phyloP scores from a whole-genome alignment of 1,139 yeast genomes.

The Sugiyamaella novakii region DNA sequence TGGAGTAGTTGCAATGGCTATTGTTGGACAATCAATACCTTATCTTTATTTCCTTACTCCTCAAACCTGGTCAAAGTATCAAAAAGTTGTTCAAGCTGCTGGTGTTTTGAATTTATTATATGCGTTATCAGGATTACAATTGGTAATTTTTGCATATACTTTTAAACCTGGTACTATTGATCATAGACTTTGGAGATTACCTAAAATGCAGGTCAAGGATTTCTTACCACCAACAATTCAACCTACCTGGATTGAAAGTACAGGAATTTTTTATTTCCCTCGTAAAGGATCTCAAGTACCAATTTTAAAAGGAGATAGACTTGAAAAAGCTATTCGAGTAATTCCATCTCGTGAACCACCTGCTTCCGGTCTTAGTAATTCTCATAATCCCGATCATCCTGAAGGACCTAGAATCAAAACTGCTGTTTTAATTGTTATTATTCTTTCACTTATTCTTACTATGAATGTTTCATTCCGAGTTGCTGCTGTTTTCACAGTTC shows the following conservation, averaged over 20 bases:
- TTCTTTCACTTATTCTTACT: slow-evolving; percentile 57
- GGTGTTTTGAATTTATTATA: slow-evolving; percentile 60
- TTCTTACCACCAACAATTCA: slow-evolving; percentile 55
- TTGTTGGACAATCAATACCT: slow-evolving; percentile 67
- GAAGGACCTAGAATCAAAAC: slow-evolving; percentile 51
- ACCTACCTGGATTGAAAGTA: slow-evolving; percentile 78
- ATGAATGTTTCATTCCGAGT: slow-evolving; percentile 61
- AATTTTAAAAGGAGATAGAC: slow-evolving; percentile 49
- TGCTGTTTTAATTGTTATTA: slow-evolving; percentile 49
- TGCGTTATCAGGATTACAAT: slow-evolving; percentile 55
- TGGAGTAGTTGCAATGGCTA: slow-evolving; percentile 65
- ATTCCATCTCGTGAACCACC: slow-evolving; percentile 47
- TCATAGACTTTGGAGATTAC: slow-evolving; percentile 47
- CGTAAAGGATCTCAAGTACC: slow-evolving; percentile 32
- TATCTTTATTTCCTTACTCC: slow-evolving; percentile 58
- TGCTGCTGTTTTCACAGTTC: slow-evolving; percentile 53
- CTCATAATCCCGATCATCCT: slow-evolving; percentile 40
- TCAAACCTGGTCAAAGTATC: slow-evolving; percentile 52
- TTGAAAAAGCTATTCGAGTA: slow-evolving; percentile 48
- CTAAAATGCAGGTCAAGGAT: slow-evolving; percentile 28
- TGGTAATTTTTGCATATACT: slow-evolving; percentile 56
- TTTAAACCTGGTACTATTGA: slow-evolving; percentile 61
- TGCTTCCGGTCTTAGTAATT: slow-evolving; percentile 42
- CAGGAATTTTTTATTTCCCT: slow-evolving; percentile 49
- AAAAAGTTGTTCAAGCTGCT: slow-evolving; percentile 60